A percentile compares a stretch with the other conserved stretches of the same genome.
Evolutionary conservation across 1,284 basidiomycete species (phyloP).

Genomic region (Apiotrichum montevideense): DNA sequence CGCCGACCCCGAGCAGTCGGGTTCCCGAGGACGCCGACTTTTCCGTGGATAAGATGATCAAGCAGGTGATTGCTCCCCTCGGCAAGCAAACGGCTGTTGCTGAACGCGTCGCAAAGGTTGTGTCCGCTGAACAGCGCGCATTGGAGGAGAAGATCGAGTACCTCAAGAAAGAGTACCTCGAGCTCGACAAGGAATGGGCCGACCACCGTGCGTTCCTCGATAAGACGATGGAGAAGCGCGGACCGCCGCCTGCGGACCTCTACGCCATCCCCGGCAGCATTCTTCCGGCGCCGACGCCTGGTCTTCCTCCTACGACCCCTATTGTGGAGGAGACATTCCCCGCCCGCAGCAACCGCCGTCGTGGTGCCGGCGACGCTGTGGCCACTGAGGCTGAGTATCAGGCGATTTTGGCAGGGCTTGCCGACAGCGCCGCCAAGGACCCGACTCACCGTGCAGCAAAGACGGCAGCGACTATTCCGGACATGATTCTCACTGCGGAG

Average conservation of each 20-base stretch:
- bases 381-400: slow-evolving; percentile 95
- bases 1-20: slow-evolving; percentile 18
- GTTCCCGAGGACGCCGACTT: slow-evolving; percentile 6
- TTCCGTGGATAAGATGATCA: slow-evolving; percentile 12
- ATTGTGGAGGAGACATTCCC: slow-evolving; percentile 28
- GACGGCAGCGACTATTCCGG: slow-evolving; percentile 85
- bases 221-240: slow-evolving; percentile 38
- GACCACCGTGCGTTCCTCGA: slow-evolving; percentile 65
- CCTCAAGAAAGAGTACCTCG: slow-evolving; percentile 62
- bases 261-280: slow-evolving; percentile 29
- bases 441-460: slow-evolving; percentile 76
- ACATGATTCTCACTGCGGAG: slow-evolving; percentile 73
- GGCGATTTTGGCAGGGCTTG: slow-evolving; percentile 87
- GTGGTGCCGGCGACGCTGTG: slow-evolving; percentile 67
- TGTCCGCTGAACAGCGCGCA: slow-evolving; percentile 45
- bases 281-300: slow-evolving; percentile 26
- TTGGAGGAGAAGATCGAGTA: slow-evolving; percentile 55
- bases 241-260: slow-evolving; percentile 33
- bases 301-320: slow-evolving; percentile 25
- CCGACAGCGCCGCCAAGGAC: slow-evolving; percentile 86
- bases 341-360: slow-evolving; percentile 28
- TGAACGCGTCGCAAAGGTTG: slow-evolving; percentile 13
- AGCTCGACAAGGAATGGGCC: slow-evolving; percentile 64
- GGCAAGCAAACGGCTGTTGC: slow-evolving; percentile 14
- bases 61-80: slow-evolving; percentile 17